These are phyloP conservation scores for Cubamyces sp. DNA, from an alignment of 768 basidiomycete genomes.

Conservation along the genomic window DNA sequence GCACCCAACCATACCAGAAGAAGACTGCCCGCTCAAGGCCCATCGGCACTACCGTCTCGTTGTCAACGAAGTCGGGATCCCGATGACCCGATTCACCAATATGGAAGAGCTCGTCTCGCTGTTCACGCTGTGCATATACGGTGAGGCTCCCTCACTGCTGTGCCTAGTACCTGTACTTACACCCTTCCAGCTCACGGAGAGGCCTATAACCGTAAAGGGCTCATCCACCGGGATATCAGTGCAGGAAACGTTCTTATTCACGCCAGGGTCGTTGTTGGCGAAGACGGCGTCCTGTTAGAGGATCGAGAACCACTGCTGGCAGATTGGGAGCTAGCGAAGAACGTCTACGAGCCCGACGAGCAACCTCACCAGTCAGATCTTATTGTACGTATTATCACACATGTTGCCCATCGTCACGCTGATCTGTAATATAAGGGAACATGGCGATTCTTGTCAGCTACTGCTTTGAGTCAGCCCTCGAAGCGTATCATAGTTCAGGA, in stretches of 20 bases:
- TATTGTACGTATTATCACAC: background rate
- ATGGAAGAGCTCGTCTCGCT: background rate
- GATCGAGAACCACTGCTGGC: background rate
- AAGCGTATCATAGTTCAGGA: constrained; percentile 2
- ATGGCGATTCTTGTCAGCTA: constrained; percentile 16
- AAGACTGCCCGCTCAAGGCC: background rate
- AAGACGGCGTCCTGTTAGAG: background rate
- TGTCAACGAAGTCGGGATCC: constrained; percentile 1
- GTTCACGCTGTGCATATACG: background rate
- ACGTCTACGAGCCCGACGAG: background rate
- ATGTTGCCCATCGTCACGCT: too few species aligned
- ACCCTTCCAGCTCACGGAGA: background rate
- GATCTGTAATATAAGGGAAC: background rate
- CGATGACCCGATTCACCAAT: background rate
- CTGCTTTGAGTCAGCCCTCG: background rate
- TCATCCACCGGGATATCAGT: constrained; percentile 19
- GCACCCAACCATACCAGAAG: background rate
- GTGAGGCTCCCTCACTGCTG: background rate
- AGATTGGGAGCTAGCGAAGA: constrained; percentile 15
- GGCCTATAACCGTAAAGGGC: background rate
- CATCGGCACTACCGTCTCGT: constrained; percentile 15
- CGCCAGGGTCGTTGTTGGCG: background rate
- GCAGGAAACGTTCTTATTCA: constrained; percentile 8
- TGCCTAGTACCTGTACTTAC: background rate
- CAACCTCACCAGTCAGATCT: background rate